phyloP scores from a whole-genome alignment of 2,329 filamentous ascomycete species.

The Fusarium napiforme region DNA sequence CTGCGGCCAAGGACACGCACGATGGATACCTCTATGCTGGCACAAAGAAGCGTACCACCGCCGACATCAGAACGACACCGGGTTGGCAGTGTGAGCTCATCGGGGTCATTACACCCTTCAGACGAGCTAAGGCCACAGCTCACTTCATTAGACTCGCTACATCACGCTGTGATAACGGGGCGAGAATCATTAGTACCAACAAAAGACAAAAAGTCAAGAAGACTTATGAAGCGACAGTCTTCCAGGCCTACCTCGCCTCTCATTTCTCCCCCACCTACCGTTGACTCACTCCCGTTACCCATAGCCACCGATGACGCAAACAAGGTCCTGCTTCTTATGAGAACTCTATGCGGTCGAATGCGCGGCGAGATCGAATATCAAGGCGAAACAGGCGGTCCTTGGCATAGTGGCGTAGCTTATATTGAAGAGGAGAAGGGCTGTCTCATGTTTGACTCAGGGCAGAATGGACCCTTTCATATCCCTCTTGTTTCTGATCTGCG shows the following conservation, averaged over 20 bases:
- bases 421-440: slow-evolving; percentile 81
- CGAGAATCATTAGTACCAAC: slow-evolving; percentile 50
- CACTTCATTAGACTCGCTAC: slow-evolving; percentile 54
- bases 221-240: slow-evolving; percentile 65
- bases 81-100: slow-evolving; percentile 77
- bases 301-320: slow-evolving; percentile 75
- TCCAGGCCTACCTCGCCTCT: slow-evolving; percentile 69
- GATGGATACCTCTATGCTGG: slow-evolving; percentile 65
- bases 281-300: slow-evolving; percentile 69
- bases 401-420: slow-evolving; percentile 78
- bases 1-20: slow-evolving; percentile 67
- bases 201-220: slow-evolving; percentile 59
- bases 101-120: slow-evolving; percentile 63
- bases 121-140: slow-evolving; percentile 60
- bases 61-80: slow-evolving; percentile 66
- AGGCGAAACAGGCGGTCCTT: slow-evolving; percentile 67
- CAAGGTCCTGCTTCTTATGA: slow-evolving; percentile 80
- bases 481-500: slow-evolving; percentile 78
- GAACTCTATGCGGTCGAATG: slow-evolving; percentile 81
- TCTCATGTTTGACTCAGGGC: slow-evolving; percentile 78
- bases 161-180: slow-evolving; percentile 52
- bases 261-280: slow-evolving; percentile 63
- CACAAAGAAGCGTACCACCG: slow-evolving; percentile 53
- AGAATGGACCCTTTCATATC: slow-evolving; percentile 71
- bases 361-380: slow-evolving; percentile 81